Conservation (phyloP, 179 eudicot species). For the Silene coronaria region DNA sequence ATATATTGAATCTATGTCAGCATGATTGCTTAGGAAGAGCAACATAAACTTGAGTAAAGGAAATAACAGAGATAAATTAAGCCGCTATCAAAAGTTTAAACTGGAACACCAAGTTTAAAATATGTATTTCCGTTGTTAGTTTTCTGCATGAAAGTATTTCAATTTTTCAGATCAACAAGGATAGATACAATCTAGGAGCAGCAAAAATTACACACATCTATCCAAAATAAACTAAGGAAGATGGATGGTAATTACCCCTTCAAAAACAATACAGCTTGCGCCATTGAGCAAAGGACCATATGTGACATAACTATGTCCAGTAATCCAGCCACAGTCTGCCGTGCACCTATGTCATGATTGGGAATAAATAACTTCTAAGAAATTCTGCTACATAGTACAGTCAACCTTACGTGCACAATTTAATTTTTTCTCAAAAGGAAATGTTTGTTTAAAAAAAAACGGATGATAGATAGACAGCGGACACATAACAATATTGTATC, state of each 20-base stretch:
- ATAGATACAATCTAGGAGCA: background rate
- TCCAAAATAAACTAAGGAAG: conserved; percentile 2
- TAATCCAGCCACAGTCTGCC: conserved; percentile 99
- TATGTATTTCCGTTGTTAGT: background rate
- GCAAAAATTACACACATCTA: background rate
- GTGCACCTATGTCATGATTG: conserved; percentile 68
- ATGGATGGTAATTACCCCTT: conserved; percentile 64
- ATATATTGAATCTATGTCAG: background rate
- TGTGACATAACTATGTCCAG: conserved; percentile 96
- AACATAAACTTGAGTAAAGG: background rate
- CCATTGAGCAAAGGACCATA: conserved; percentile 98
- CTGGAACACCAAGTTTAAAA: background rate
- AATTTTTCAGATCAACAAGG: background rate
- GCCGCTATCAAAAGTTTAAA: background rate
- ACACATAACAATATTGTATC: background rate
- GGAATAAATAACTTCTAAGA: background rate
- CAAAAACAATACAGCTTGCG: conserved; percentile 74
- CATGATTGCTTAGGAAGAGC: background rate
- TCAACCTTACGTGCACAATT: background rate
- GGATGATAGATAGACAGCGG: background rate
- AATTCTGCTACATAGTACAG: background rate
- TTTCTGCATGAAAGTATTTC: conserved; percentile 1
- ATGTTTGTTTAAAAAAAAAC: background rate
- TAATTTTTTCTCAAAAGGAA: background rate
- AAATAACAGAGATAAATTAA: background rate